phyloP scores from a whole-genome alignment of 177 flowering plant species.

The Vitis hybrid region DNA sequence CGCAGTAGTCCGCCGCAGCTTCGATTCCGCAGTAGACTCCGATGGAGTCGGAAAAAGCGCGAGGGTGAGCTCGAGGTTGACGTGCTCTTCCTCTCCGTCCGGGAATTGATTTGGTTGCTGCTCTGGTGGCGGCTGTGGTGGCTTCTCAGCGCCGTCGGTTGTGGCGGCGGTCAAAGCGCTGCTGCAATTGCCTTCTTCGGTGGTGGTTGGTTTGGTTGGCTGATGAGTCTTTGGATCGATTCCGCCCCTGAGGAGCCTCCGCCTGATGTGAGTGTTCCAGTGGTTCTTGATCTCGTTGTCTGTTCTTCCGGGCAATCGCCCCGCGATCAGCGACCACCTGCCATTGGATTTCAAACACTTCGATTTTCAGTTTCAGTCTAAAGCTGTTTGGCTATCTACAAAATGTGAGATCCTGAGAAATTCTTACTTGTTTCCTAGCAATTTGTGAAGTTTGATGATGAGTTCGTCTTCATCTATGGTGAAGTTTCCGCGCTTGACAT shows the following conservation, averaged over 20 bases:
- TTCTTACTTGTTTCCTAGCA: slow-evolving; percentile 52
- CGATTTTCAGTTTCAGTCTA: neutral
- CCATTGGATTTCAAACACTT: neutral
- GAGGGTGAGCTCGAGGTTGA: slow-evolving; percentile 7
- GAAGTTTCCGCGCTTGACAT: slow-evolving; percentile 57
- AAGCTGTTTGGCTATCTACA: neutral
- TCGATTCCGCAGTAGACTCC: neutral
- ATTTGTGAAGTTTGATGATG: slow-evolving; percentile 48
- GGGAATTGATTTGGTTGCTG: slow-evolving; percentile 17
- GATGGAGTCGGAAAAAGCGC: slow-evolving; percentile 7
- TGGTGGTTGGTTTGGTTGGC: slow-evolving; percentile 3
- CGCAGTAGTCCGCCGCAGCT: too few species aligned
- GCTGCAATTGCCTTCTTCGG: too few species aligned
- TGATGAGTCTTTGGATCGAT: slow-evolving; percentile 49
- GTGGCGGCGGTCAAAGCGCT: slow-evolving; percentile 23
- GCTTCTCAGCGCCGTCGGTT: slow-evolving; percentile 11
- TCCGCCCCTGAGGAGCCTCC: slow-evolving; percentile 50
- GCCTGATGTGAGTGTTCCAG: slow-evolving; percentile 60
- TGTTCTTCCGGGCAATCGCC: slow-evolving; percentile 56
- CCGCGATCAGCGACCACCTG: slow-evolving; percentile 63
- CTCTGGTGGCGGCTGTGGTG: slow-evolving; percentile 12
- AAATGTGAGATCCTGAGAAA: neutral
- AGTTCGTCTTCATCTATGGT: slow-evolving; percentile 58
- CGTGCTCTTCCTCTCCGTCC: neutral
- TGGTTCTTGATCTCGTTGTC: slow-evolving; percentile 61